Percentiles rank a stretch among this genome's conserved stretches.
Conservation (phyloP, 805 yeast genomes). For the Blastobotrys americana region DNA sequence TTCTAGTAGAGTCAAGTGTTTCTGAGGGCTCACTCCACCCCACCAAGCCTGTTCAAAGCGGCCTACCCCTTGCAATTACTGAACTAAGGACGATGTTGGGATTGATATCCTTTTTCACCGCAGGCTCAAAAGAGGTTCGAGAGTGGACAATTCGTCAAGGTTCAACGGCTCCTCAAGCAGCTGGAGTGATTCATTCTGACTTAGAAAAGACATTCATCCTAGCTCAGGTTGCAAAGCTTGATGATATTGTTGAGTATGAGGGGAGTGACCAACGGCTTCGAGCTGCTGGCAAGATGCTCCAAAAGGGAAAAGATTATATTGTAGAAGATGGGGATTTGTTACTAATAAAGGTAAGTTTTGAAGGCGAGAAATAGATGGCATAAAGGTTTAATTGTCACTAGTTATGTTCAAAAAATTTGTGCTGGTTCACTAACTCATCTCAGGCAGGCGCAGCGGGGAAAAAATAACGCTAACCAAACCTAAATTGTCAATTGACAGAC, state of each 20-base stretch:
- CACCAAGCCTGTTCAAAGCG: conserved; percentile 32
- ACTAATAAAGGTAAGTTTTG: conserved; percentile 44
- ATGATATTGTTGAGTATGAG: conserved; percentile 44
- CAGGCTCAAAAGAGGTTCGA: conserved; percentile 77
- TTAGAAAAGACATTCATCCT: conserved; percentile 71
- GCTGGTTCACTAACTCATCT: not conserved
- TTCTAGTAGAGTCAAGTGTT: conserved; percentile 17
- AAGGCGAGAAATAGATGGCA: not conserved
- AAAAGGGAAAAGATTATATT: conserved; percentile 69
- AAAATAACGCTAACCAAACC: not conserved
- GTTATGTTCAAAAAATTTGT: too few species aligned
- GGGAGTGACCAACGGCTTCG: conserved; percentile 49
- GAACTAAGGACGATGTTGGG: conserved; percentile 62
- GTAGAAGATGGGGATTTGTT: conserved; percentile 83
- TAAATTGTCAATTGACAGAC: too few species aligned
- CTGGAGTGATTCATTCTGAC: conserved; percentile 85
- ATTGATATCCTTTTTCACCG: conserved; percentile 77
- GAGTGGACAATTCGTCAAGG: conserved; percentile 84
- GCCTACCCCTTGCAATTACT: conserved; percentile 55
- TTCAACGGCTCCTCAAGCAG: conserved; percentile 79
- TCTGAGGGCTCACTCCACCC: conserved; percentile 10
- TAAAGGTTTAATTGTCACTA: not conserved
- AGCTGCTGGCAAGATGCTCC: conserved; percentile 51
- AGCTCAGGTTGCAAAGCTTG: conserved; percentile 65
- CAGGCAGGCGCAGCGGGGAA: not conserved